phyloP scores from a whole-genome alignment of 345 rosid species.

The Aquilaria malaccensis region DNA sequence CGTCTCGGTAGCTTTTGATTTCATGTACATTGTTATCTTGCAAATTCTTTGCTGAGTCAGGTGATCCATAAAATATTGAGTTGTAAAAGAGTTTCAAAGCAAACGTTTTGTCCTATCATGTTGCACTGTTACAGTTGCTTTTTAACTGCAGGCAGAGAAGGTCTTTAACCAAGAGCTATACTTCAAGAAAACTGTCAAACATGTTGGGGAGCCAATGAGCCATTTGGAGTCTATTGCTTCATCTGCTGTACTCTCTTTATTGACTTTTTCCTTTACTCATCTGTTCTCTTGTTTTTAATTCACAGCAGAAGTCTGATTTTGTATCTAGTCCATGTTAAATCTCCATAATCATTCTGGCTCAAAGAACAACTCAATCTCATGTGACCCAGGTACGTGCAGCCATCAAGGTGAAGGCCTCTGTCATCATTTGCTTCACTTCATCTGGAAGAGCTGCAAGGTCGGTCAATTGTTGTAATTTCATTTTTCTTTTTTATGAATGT shows the following conservation, averaged over 20 bases:
- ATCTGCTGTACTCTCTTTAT: slow-evolving; percentile 61
- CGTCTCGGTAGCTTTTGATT: too few species aligned
- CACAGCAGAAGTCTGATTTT: slow-evolving; percentile 1
- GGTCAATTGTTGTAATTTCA: not conserved
- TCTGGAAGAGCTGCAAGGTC: slow-evolving; percentile 81
- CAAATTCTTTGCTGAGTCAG: too few species aligned
- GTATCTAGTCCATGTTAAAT: not conserved
- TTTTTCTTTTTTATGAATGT: not conserved
- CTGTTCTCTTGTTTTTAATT: not conserved
- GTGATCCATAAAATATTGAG: too few species aligned
- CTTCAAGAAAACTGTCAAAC: slow-evolving; percentile 85
- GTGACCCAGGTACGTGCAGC: slow-evolving; percentile 58
- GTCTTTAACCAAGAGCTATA: slow-evolving; percentile 90
- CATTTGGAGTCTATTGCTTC: slow-evolving; percentile 97
- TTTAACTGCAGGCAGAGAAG: slow-evolving; percentile 73
- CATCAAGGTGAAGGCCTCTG: slow-evolving; percentile 77
- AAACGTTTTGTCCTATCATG: not conserved
- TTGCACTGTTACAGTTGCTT: not conserved
- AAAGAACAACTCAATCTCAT: slow-evolving; percentile 2
- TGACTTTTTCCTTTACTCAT: not conserved
- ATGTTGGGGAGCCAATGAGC: slow-evolving; percentile 93
- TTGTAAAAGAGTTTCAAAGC: too few species aligned
- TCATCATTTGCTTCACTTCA: slow-evolving; percentile 72
- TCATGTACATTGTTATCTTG: too few species aligned
- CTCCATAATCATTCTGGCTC: not conserved